These are phyloP conservation scores for sorghum (Sorghum bicolor) DNA, from an alignment of 176 grass and related monocot genomes.

Conservation along the genomic window Sorghum_bicolor_NCBIv3 NC_012870.2:69565001-69565500, in stretches of 20 bases:
- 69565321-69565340: constrained; percentile 99
- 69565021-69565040: not conserved
- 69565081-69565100: constrained; percentile 69
- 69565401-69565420: constrained; percentile 96
- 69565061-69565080: not conserved
- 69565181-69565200: constrained; percentile 78
- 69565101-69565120: constrained; percentile 76
- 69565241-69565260: constrained; percentile 48
- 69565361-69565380: constrained; percentile 64
- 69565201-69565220: constrained; percentile 73
- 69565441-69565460: constrained; percentile 81
- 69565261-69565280: constrained; percentile 68
- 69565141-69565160: constrained; percentile 89
- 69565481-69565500: constrained; percentile 95
- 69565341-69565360: constrained; percentile 85
- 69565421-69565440: constrained; percentile 99
- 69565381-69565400: constrained; percentile 96
- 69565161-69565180: constrained; percentile 94
- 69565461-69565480: constrained; percentile 94
- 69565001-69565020: not conserved
- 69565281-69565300: constrained; percentile 68
- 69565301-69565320: constrained; percentile 31
- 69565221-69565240: constrained; percentile 79
- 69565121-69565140: constrained; percentile 81
- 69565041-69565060: not conserved